These are phyloP conservation scores for Populus ilicifolia DNA, from an alignment of 345 rosid species.

Conservation along the genomic window DNA sequence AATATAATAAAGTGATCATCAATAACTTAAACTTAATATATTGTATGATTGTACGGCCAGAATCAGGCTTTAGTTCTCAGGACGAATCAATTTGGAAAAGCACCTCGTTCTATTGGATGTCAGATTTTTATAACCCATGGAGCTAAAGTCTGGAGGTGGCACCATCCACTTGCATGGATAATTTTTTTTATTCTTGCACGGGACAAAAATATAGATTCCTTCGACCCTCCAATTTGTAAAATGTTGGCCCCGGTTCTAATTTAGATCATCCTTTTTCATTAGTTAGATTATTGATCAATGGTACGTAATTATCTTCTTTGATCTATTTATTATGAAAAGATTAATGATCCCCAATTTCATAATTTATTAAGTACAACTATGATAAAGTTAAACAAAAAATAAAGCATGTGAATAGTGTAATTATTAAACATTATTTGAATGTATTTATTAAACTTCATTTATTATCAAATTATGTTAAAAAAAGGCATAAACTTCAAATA, in stretches of 20 bases:
- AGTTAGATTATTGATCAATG: neutral
- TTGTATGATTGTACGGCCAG: neutral
- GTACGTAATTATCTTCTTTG: neutral
- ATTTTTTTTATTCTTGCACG: neutral
- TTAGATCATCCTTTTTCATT: too few species aligned
- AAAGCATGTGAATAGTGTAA: too few species aligned
- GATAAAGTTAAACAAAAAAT: neutral
- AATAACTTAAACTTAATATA: too few species aligned
- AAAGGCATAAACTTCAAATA: too few species aligned
- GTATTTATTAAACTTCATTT: too few species aligned
- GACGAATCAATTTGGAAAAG: neutral
- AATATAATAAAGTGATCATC: too few species aligned
- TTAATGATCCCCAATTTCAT: neutral
- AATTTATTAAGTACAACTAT: neutral
- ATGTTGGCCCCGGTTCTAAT: neutral
- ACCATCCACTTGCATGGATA: constrained; percentile 7
- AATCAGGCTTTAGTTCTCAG: neutral
- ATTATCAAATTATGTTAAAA: too few species aligned
- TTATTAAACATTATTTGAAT: too few species aligned
- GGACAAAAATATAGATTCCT: constrained; percentile 20
- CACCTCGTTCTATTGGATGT: constrained; percentile 13
- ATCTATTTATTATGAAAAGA: too few species aligned
- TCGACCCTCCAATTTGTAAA: neutral
- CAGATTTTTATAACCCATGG: neutral
- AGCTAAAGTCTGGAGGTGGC: neutral